Conservation (phyloP, 2,329 filamentous ascomycete species). For the Claviceps maximensis region DNA sequence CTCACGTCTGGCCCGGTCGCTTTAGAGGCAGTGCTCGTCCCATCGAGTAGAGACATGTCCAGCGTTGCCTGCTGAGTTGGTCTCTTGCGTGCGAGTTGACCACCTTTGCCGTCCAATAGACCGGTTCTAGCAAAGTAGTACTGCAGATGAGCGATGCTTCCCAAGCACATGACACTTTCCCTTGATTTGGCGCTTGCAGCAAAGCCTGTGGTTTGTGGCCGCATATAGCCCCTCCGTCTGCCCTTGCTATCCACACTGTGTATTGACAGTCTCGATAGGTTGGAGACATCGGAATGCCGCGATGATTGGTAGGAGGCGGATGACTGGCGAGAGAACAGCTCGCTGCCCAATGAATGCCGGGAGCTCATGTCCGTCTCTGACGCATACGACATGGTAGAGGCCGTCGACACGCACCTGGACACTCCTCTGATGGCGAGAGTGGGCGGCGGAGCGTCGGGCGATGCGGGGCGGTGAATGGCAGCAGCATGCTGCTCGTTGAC, state of each 20-base stretch:
- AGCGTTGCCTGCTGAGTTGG: conserved; percentile 45
- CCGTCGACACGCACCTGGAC: conserved; percentile 50
- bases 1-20: conserved; percentile 37
- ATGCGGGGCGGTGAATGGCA: conserved; percentile 22
- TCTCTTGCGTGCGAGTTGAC: conserved; percentile 63
- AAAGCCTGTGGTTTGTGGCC: conserved; percentile 78
- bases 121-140: conserved; percentile 97
- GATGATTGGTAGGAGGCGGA: conserved; percentile 42
- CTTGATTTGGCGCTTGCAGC: conserved; percentile 78
- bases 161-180: conserved; percentile 90
- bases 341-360: conserved; percentile 43
- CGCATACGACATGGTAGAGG: conserved; percentile 44
- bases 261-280: conserved; percentile 31
- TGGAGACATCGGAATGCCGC: conserved; percentile 29
- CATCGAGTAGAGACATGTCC: conserved; percentile 41
- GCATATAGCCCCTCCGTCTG: conserved; percentile 68
- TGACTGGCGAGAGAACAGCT: conserved; percentile 42
- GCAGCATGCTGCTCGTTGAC: conserved; percentile 16
- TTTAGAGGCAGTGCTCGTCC: conserved; percentile 19
- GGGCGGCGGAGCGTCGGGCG: conserved; percentile 45
- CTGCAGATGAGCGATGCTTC: conserved; percentile 92
- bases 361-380: conserved; percentile 36
- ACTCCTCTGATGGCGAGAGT: conserved; percentile 48
- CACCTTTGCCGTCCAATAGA: conserved; percentile 84
- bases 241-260: conserved; percentile 27